Evolutionary conservation across 169 alveolate genomes (phyloP).

Genomic region (Plasmodium blacklocki): DNA sequence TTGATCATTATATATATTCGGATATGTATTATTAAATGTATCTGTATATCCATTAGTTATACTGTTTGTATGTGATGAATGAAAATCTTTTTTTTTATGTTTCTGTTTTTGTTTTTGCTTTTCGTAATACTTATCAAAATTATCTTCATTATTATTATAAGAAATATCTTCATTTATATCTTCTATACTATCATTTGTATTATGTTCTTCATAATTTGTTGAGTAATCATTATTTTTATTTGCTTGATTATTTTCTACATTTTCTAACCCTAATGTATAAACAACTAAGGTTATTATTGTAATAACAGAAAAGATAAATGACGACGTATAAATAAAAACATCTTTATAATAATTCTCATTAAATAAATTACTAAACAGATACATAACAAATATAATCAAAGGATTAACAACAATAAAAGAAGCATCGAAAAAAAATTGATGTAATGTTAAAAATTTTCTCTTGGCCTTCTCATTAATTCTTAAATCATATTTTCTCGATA

Average conservation of each 20-base stretch:
- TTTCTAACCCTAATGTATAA: conserved; percentile 20
- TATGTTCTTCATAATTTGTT: neutral
- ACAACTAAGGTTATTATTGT: conserved; percentile 22
- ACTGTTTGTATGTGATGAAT: too few species aligned
- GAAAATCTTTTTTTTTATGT: too few species aligned
- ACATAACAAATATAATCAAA: conserved; percentile 42
- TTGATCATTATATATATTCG: conserved; percentile 27
- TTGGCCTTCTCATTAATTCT: conserved; percentile 37
- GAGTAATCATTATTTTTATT: neutral
- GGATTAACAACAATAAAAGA: conserved; percentile 51
- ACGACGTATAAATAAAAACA: conserved; percentile 32
- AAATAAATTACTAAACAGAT: conserved; percentile 23
- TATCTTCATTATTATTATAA: conserved; percentile 26
- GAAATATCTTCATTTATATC: neutral
- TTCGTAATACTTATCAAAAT: conserved; percentile 45
- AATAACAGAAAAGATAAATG: conserved; percentile 21
- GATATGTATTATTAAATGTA: neutral
- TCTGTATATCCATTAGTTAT: neutral
- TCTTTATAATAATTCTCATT: conserved; percentile 20
- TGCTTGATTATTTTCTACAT: neutral
- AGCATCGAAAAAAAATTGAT: conserved; percentile 56
- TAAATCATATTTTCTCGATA: conserved; percentile 34
- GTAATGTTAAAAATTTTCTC: conserved; percentile 34
- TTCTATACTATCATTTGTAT: conserved; percentile 12
- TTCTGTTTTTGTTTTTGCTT: neutral